Evolutionary conservation across 108 stramenopile genomes (phyloP).

Genomic region (Cyclostephanos invisitatus): DNA sequence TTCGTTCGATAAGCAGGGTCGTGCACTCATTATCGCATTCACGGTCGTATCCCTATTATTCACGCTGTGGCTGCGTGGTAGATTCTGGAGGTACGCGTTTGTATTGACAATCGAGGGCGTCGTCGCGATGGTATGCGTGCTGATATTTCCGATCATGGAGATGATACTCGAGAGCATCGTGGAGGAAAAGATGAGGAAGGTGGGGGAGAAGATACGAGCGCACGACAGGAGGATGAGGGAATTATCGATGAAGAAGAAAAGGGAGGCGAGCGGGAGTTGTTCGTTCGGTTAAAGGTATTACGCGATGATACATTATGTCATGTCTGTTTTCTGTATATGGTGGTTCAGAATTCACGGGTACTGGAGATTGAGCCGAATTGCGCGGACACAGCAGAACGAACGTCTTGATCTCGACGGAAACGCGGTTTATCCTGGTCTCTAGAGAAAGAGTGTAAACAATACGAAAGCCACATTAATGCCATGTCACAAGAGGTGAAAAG

Average conservation of each 20-base stretch:
- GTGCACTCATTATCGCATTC: constrained; percentile 31
- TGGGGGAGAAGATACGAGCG: constrained; percentile 80
- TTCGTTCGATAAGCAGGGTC: constrained; percentile 37
- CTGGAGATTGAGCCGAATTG: too few relatives aligned
- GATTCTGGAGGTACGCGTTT: constrained; percentile 75
- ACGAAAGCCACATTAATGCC: too few relatives aligned
- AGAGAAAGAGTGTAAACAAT: too few relatives aligned
- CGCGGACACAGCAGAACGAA: too few relatives aligned
- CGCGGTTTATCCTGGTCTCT: too few relatives aligned
- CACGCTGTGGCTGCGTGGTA: constrained; percentile 80
- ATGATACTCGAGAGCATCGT: constrained; percentile 83
- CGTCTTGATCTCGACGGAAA: too few relatives aligned
- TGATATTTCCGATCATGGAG: constrained; percentile 88
- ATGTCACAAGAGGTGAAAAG: too few relatives aligned
- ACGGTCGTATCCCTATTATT: constrained; percentile 35
- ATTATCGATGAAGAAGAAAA: constrained; percentile 27
- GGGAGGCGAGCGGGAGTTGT: background rate
- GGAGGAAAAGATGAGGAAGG: constrained; percentile 82
- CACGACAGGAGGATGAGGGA: constrained; percentile 71
- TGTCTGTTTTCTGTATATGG: too few relatives aligned
- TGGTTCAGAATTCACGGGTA: too few relatives aligned
- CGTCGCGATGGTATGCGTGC: constrained; percentile 64
- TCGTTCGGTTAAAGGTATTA: too few relatives aligned
- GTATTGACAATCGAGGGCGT: constrained; percentile 63
- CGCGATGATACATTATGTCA: too few relatives aligned